phyloP scores from a whole-genome alignment of 2,329 filamentous ascomycete genomes.

The Xylariaceae sp. region DNA sequence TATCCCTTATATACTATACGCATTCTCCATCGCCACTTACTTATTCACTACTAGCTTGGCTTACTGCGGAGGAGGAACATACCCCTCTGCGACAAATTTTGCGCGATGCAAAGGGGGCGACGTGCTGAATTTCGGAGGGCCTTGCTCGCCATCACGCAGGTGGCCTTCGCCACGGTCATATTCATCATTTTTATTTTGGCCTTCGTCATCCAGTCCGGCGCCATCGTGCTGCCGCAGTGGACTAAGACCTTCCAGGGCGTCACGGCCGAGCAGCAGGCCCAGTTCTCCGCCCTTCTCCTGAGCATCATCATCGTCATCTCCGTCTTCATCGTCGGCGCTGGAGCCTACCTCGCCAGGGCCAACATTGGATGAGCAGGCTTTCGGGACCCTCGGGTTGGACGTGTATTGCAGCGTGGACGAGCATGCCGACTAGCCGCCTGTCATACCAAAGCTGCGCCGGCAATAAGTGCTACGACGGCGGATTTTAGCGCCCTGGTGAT shows the following conservation, averaged over 20 bases:
- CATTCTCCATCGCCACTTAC: neutral
- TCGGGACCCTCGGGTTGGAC: neutral
- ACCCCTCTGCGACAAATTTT: neutral
- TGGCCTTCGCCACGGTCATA: conserved; percentile 16
- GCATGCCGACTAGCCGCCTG: neutral
- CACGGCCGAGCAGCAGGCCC: conserved; percentile 6
- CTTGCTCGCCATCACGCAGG: conserved; percentile 13
- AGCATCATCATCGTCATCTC: conserved; percentile 14
- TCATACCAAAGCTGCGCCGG: neutral
- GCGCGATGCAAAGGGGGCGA: conserved; percentile 12
- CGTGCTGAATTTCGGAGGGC: conserved; percentile 17
- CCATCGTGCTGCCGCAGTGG: conserved; percentile 16
- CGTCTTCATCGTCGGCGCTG: conserved; percentile 11
- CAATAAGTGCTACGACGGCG: neutral
- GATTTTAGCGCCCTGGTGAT: neutral
- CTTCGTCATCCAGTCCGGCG: conserved; percentile 17
- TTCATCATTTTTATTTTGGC: conserved; percentile 19
- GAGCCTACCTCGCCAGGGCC: conserved; percentile 11
- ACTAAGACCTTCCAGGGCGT: conserved; percentile 20
- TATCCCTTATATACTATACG: neutral
- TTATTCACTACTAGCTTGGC: neutral
- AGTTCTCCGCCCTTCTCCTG: conserved; percentile 14
- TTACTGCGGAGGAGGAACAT: neutral
- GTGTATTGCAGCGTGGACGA: neutral
- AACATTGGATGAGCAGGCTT: neutral